Percentiles rank a stretch among this genome's conserved stretches.
Conservation (phyloP, 371 early-diverging fungal species). For the Mucor plumbeus region DNA sequence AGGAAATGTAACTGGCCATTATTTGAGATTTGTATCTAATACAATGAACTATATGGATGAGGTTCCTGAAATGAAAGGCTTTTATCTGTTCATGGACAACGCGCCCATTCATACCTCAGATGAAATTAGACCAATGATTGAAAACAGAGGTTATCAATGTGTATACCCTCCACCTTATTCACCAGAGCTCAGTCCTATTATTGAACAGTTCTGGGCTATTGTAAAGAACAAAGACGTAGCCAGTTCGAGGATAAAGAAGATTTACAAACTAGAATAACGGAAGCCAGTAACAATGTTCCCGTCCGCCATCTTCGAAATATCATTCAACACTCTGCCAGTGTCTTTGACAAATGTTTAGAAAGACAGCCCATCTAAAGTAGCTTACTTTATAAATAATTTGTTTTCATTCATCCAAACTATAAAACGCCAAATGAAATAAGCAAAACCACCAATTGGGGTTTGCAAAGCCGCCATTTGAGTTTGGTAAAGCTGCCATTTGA, state of each 20-base stretch:
- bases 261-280: neutral
- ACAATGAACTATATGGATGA: slow-evolving; percentile 10
- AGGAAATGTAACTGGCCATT: slow-evolving; percentile 32
- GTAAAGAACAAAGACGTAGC: neutral
- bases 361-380: slow-evolving; percentile 4
- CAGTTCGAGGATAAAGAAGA: neutral
- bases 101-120: slow-evolving; percentile 9
- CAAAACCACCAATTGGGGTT: too few species aligned
- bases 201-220: slow-evolving; percentile 10
- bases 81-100: slow-evolving; percentile 12
- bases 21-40: slow-evolving; percentile 14
- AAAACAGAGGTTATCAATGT: slow-evolving; percentile 17
- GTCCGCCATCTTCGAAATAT: neutral
- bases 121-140: slow-evolving; percentile 14
- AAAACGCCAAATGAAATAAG: too few species aligned
- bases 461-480: too few species aligned
- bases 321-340: slow-evolving; percentile 10
- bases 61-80: neutral
- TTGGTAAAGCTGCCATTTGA: too few species aligned
- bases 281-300: slow-evolving; percentile 2
- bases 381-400: too few species aligned
- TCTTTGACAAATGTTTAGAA: slow-evolving; percentile 12
- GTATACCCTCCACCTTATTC: slow-evolving; percentile 7
- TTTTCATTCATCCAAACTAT: too few species aligned
- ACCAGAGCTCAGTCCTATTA: slow-evolving; percentile 12